Percentiles rank a stretch among this genome's conserved stretches.
Evolutionary conservation across 192 early-diverging fungal genomes (phyloP).

Genomic region (Coemansia asiatica): DNA sequence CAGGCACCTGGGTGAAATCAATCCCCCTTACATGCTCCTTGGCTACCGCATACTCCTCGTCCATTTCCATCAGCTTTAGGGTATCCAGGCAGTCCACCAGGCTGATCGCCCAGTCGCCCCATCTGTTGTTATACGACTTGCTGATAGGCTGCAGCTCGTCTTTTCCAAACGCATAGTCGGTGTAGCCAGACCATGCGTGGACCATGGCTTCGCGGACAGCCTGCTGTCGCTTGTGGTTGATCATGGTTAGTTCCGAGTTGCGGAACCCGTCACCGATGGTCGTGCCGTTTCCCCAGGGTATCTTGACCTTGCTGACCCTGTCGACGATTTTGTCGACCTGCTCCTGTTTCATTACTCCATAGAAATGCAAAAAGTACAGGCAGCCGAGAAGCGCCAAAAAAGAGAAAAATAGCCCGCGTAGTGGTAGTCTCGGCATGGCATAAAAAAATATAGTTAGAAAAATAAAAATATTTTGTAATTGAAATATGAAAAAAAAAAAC

Average conservation of each 20-base stretch:
- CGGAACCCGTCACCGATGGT: background rate
- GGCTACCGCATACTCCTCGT: slow-evolving; percentile 71
- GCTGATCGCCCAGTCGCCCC: slow-evolving; percentile 76
- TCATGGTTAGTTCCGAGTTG: slow-evolving; percentile 6
- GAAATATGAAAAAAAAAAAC: slow-evolving; percentile 5
- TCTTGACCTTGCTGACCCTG: slow-evolving; percentile 15
- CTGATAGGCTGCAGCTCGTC: slow-evolving; percentile 52
- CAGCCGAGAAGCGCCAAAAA: slow-evolving; percentile 5
- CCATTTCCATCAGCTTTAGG: slow-evolving; percentile 73
- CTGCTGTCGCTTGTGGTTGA: slow-evolving; percentile 31
- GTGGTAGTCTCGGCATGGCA: slow-evolving; percentile 19
- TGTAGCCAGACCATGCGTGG: slow-evolving; percentile 55
- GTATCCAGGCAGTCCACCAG: slow-evolving; percentile 87
- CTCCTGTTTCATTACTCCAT: slow-evolving; percentile 16
- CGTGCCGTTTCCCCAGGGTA: background rate
- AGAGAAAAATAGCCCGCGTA: slow-evolving; percentile 33
- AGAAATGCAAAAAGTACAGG: slow-evolving; percentile 29
- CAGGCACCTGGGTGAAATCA: slow-evolving; percentile 42
- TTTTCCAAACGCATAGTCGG: slow-evolving; percentile 36
- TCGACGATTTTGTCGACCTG: slow-evolving; percentile 16
- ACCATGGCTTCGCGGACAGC: slow-evolving; percentile 41
- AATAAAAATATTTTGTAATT: background rate
- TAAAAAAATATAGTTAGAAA: background rate
- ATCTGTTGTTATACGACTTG: slow-evolving; percentile 26
- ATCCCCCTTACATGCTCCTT: slow-evolving; percentile 64